These are phyloP conservation scores for Leishmania arabica DNA, from an alignment of 208 protist genomes.

Conservation along the genomic window DNA sequence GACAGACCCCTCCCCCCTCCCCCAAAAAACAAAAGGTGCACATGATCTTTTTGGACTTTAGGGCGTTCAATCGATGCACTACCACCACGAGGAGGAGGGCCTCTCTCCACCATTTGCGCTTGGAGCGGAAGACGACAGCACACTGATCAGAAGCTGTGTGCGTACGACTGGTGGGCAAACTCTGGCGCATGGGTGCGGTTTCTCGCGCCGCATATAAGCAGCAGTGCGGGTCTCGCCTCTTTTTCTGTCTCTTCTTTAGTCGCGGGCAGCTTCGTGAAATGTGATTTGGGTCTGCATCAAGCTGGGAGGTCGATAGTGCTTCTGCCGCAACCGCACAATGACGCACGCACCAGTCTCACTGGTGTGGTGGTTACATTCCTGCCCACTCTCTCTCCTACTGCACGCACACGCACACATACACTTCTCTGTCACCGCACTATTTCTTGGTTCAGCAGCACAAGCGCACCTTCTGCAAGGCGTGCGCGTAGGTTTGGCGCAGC, in stretches of 20 bases:
- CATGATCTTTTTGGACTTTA: neutral
- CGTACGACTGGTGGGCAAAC: neutral
- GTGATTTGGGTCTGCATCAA: neutral
- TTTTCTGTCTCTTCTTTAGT: neutral
- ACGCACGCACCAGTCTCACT: neutral
- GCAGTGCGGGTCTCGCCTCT: neutral
- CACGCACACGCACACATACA: neutral
- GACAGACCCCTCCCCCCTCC: too few relatives aligned
- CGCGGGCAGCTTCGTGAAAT: neutral
- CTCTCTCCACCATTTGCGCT: neutral
- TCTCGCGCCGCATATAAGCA: neutral
- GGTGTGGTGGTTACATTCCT: neutral
- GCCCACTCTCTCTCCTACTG: neutral
- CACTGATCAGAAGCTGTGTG: neutral
- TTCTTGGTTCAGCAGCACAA: neutral
- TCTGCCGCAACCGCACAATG: neutral
- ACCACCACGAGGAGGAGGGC: neutral
- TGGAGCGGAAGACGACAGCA: neutral
- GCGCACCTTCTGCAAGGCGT: neutral
- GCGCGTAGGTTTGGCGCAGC: neutral
- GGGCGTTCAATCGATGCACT: neutral
- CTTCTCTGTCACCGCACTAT: neutral
- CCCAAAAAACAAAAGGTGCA: neutral
- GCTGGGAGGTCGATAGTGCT: neutral
- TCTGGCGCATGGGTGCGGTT: neutral